Conservation (phyloP, 2,329 filamentous ascomycete species). For the Xylariaceae sp. region DNA sequence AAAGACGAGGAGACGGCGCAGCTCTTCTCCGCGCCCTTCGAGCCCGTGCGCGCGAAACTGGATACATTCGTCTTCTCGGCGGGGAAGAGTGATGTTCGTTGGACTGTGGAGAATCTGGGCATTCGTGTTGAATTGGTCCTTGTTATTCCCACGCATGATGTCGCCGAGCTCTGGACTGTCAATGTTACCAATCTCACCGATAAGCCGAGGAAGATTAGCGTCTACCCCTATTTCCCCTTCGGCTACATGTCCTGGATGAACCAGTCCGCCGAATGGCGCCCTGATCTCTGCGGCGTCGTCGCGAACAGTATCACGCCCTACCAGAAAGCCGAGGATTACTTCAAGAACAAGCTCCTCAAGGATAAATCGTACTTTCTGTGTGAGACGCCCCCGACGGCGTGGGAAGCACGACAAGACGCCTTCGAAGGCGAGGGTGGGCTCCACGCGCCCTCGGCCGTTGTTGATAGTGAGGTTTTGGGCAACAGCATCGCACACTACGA, state of each 20-base stretch:
- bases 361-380: constrained; percentile 55
- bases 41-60: constrained; percentile 45
- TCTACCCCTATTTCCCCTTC: constrained; percentile 53
- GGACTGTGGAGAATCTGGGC: constrained; percentile 47
- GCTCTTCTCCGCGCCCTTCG: constrained; percentile 52
- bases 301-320: constrained; percentile 51
- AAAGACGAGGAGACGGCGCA: constrained; percentile 46
- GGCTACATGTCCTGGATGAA: constrained; percentile 62
- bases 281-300: constrained; percentile 45
- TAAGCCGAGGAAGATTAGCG: constrained; percentile 42
- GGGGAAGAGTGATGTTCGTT: constrained; percentile 51
- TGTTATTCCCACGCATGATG: constrained; percentile 47
- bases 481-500: constrained; percentile 50
- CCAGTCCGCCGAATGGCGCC: constrained; percentile 48
- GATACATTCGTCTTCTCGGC: constrained; percentile 49
- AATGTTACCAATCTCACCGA: constrained; percentile 46
- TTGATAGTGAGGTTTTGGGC: constrained; percentile 34
- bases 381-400: constrained; percentile 45
- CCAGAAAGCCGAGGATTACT: constrained; percentile 52
- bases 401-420: constrained; percentile 47
- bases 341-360: constrained; percentile 52
- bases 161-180: constrained; percentile 52
- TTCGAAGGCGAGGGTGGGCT: constrained; percentile 54
- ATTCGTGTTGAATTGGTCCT: constrained; percentile 49
- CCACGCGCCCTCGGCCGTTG: constrained; percentile 44